Evolutionary conservation across 768 basidiomycete genomes (phyloP), one percentile per base, ranked within the genome.

Genomic region (Amanita pseudoporphyria): DNA sequence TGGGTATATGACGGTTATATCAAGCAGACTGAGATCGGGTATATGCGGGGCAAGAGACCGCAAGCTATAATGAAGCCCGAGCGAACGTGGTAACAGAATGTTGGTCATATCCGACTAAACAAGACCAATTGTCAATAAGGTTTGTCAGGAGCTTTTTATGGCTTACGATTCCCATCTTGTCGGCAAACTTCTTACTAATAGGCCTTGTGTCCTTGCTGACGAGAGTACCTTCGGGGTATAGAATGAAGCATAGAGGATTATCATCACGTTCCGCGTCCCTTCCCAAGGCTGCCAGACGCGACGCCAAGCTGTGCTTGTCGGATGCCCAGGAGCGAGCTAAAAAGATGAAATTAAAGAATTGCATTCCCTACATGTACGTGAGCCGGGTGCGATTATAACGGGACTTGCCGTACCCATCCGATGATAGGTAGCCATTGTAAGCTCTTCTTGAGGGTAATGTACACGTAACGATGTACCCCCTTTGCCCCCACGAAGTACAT

Each of bases 161-260:
- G 77, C 93, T 68, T 60, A 95, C 93, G 51, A 95, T 81, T 5
- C 86, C 88, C 59, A 82, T 78, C 67, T 88, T 92, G 51, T 91
- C 83, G 5, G 94, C 92, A 60, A 82, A 98, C 58, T 83, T 84
- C 67, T 79, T 81, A 64, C 87, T 93, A 56, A 85, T 72, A 0
- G 90, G 91, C 41, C 90, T 67, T 3, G 94, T 98, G 53, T 92
- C 72, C 54, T 78, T 75, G 64, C 89, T 92, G 12, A 94, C 85
- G 22, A 98, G 82, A 3, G 95, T 97, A 26, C 96, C 96, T 64
- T 99, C 96, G 0, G 96, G 96, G 63, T 94, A 98, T 40, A 97
- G 73, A 49, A 97, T 71, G 57, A 95, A 79, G 53, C 84, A 82
- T 37, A 96, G 71, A 0, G 90, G 85, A 21, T 73, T 78, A 54